Percentiles rank a stretch among this genome's conserved stretches.
Conservation (phyloP, 2,329 filamentous ascomycete genomes). For the Claviceps sp. region DNA sequence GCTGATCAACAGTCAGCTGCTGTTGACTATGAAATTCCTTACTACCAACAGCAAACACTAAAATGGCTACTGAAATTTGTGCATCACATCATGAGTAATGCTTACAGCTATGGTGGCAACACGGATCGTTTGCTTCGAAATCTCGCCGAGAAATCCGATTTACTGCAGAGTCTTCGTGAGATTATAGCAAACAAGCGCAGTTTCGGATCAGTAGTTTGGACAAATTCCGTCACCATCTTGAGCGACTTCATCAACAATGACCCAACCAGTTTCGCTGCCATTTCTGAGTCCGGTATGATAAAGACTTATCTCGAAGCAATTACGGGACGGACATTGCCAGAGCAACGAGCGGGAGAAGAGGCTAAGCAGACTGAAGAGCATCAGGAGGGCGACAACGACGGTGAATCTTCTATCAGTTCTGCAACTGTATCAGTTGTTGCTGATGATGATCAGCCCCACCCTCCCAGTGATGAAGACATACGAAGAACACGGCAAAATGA, state of each 20-base stretch:
- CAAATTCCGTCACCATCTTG: conserved; percentile 78
- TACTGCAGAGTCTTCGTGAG: conserved; percentile 64
- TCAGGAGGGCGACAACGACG: conserved; percentile 22
- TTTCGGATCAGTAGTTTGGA: conserved; percentile 93
- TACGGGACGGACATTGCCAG: conserved; percentile 38
- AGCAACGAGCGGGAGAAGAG: conserved; percentile 14
- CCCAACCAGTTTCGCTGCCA: conserved; percentile 90
- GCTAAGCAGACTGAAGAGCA: conserved; percentile 18
- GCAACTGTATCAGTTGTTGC: conserved; percentile 24
- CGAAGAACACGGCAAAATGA: conserved; percentile 27
- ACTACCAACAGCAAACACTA: conserved; percentile 82
- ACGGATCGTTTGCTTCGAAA: conserved; percentile 86
- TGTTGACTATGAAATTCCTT: conserved; percentile 88
- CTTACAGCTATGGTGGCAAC: conserved; percentile 54
- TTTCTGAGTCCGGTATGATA: conserved; percentile 85
- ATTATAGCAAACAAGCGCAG: conserved; percentile 67
- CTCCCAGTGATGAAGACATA: conserved; percentile 37
- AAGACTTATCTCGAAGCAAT: conserved; percentile 75
- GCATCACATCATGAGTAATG: conserved; percentile 84
- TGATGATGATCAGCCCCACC: conserved; percentile 32
- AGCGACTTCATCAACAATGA: conserved; percentile 98
- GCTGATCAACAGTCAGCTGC: conserved; percentile 57
- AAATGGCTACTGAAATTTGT: conserved; percentile 94
- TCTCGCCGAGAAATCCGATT: conserved; percentile 79
- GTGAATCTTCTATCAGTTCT: conserved; percentile 25